Percentiles rank a stretch among this genome's conserved stretches.
Evolutionary conservation across 148 eudicot genomes (phyloP).

Genomic region (Selenicereus undatus): DNA sequence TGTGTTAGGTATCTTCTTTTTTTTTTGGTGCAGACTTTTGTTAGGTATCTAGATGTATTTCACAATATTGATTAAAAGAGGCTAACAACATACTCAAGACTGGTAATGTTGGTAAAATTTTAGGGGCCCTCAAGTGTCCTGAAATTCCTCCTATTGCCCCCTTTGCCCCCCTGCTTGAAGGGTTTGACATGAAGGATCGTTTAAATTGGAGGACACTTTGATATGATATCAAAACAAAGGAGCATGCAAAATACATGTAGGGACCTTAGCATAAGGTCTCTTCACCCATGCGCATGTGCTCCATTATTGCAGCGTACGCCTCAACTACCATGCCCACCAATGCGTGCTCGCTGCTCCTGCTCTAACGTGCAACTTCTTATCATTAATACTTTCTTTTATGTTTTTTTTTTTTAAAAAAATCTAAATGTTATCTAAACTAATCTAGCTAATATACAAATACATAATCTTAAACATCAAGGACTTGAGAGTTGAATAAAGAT

Average conservation of each 20-base stretch:
- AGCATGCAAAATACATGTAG: background rate
- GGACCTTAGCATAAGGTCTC: conserved; percentile 2
- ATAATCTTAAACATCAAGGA: no score
- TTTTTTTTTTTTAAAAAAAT: no score
- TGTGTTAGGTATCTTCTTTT: no score
- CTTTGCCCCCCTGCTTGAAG: conserved; percentile 4
- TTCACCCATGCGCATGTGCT: conserved; percentile 15
- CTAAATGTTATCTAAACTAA: no score
- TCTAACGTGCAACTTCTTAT: background rate
- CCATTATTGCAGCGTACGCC: background rate
- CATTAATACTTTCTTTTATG: background rate
- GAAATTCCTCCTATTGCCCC: background rate
- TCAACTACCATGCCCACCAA: background rate
- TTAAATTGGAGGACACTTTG: no score
- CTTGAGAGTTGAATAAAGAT: no score
- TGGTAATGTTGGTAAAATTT: background rate
- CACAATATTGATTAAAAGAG: no score
- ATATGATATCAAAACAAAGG: background rate
- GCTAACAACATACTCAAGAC: no score
- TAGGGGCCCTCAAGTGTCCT: conserved; percentile 3
- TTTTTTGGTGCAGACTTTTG: no score
- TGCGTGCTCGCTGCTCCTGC: background rate
- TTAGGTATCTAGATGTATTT: no score
- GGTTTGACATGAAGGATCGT: background rate
- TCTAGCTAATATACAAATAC: no score